Evolutionary conservation across 441 rosid species (phyloP).

Genomic region (Iberis amara): DNA sequence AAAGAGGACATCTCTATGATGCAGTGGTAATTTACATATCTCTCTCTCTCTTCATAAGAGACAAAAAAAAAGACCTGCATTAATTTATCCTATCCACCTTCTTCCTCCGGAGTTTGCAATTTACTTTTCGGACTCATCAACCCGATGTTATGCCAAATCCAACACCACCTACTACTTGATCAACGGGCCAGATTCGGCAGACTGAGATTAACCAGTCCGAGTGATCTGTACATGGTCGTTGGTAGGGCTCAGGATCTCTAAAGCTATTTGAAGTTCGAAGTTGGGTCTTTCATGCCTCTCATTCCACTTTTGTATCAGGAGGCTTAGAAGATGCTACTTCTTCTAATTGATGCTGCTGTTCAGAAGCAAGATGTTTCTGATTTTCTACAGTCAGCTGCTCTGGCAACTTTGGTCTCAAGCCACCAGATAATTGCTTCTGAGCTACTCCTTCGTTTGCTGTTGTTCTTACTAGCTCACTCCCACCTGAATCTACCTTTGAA

Average conservation of each 20-base stretch:
- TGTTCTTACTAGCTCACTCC: constrained; percentile 39
- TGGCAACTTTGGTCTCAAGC: not conserved
- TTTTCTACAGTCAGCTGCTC: not conserved
- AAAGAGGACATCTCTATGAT: not conserved
- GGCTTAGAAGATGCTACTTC: not conserved
- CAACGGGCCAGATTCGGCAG: not conserved
- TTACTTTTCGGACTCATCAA: not conserved
- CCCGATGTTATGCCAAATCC: not conserved
- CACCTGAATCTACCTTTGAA: constrained; percentile 34
- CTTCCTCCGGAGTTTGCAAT: not conserved
- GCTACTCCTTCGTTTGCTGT: constrained; percentile 12
- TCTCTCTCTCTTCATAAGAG: not conserved
- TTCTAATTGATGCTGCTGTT: not conserved
- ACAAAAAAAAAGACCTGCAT: not conserved
- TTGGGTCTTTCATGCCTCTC: not conserved
- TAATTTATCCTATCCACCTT: not conserved
- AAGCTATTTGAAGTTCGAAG: not conserved
- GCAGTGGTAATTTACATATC: not conserved
- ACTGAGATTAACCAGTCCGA: not conserved
- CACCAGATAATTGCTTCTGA: not conserved
- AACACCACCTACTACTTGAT: not conserved
- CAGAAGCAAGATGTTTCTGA: not conserved
- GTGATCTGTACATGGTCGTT: not conserved
- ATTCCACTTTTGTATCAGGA: not conserved
- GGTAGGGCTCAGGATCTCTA: not conserved